A percentile compares a stretch with the other conserved stretches of the same genome.
Evolutionary conservation across 75 land plant species (phyloP).

Genomic region (Picea sitchensis): DNA sequence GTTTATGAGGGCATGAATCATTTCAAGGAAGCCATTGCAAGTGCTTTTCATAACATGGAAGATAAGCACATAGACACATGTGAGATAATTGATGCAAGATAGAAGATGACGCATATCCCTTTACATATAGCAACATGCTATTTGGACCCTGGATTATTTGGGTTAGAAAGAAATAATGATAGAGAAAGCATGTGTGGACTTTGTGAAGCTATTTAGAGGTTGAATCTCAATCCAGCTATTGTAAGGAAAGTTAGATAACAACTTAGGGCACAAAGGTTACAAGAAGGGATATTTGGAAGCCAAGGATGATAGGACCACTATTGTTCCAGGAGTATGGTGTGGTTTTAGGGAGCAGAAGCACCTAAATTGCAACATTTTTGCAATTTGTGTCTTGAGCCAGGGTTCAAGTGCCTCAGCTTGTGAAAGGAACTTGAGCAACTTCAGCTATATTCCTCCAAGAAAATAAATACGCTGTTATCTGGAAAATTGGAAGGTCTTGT

Average conservation of each 20-base stretch:
- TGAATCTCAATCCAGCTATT: not conserved
- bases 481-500: not conserved
- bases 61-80: not conserved
- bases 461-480: not conserved
- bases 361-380: not conserved
- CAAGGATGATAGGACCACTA: not conserved
- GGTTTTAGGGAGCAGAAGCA: not conserved
- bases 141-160: not conserved
- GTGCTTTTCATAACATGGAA: not conserved
- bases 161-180: not conserved
- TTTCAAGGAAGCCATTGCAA: too few species aligned
- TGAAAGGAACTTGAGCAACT: not conserved
- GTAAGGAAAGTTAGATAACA: not conserved
- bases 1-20: not conserved
- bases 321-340: not conserved
- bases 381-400: not conserved
- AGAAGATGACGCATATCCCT: too few species aligned
- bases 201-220: not conserved
- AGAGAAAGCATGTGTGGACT: not conserved
- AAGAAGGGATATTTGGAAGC: not conserved
- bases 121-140: not conserved
- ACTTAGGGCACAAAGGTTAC: not conserved
- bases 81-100: not conserved
- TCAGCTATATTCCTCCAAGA: not conserved
- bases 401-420: not conserved